Conservation (phyloP, 148 eudicot species). For the Polygonum aviculare region DNA sequence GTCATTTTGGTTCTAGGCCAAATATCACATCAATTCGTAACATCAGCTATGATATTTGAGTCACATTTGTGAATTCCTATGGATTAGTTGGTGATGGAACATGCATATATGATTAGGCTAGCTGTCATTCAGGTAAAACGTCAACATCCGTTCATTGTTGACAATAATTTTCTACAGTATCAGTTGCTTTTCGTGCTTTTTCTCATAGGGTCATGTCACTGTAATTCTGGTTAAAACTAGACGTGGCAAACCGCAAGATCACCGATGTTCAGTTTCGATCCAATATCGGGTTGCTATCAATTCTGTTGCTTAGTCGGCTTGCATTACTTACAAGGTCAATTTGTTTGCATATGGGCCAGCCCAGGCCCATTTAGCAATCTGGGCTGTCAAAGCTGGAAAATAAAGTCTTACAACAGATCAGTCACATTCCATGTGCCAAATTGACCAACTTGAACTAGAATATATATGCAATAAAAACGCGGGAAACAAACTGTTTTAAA, state of each 20-base stretch:
- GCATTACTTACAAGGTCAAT: no score
- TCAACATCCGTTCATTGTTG: background rate
- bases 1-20: background rate
- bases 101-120: background rate
- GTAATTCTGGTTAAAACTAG: background rate
- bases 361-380: no score
- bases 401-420: no score
- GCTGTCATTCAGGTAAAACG: background rate
- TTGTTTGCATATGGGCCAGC: no score
- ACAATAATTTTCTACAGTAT: background rate
- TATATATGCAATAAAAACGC: no score
- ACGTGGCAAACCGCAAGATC: background rate
- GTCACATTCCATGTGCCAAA: no score
- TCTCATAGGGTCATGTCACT: background rate
- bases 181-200: background rate
- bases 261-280: background rate
- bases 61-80: background rate
- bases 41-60: background rate
- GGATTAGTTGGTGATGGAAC: background rate
- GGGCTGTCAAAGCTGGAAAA: no score
- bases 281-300: background rate
- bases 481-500: no score
- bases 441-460: no score
- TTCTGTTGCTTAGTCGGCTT: background rate
- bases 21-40: background rate